phyloP scores from a whole-genome alignment of 2,329 filamentous ascomycete genomes.

The Alternaria metachromatica region DNA sequence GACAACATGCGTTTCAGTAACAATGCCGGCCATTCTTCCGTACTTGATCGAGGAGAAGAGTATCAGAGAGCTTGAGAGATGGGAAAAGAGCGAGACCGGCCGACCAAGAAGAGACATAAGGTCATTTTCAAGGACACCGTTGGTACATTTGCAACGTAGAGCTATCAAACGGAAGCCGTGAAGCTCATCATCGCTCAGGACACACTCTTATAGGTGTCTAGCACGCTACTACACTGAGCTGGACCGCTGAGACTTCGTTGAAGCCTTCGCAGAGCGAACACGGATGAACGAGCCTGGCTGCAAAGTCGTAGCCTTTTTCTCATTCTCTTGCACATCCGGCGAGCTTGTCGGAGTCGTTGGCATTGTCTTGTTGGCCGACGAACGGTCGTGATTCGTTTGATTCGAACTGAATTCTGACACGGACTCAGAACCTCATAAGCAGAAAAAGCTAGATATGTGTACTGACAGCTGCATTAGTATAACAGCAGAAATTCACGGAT shows the following conservation, averaged over 20 bases:
- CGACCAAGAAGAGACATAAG: not conserved
- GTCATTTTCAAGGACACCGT: not conserved
- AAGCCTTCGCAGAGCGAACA: not conserved
- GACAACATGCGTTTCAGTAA: not conserved
- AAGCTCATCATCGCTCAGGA: not conserved
- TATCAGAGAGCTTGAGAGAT: not conserved
- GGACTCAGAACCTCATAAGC: not conserved
- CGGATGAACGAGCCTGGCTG: not conserved
- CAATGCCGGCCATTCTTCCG: not conserved
- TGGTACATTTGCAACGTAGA: not conserved
- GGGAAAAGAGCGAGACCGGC: not conserved
- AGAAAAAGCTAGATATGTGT: not conserved
- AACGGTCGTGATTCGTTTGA: not conserved
- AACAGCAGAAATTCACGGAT: too few species aligned
- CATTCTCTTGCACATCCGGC: not conserved
- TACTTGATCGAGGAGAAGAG: too few species aligned
- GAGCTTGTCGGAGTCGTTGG: not conserved
- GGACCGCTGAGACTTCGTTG: not conserved
- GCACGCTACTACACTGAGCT: not conserved
- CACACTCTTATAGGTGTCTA: not conserved
- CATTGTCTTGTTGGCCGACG: not conserved
- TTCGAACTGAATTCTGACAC: not conserved
- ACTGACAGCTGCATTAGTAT: not conserved
- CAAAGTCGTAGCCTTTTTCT: not conserved
- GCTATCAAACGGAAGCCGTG: not conserved